Conservation (phyloP, 2,329 filamentous ascomycete species). For the Cladorrhinum sp. region DNA sequence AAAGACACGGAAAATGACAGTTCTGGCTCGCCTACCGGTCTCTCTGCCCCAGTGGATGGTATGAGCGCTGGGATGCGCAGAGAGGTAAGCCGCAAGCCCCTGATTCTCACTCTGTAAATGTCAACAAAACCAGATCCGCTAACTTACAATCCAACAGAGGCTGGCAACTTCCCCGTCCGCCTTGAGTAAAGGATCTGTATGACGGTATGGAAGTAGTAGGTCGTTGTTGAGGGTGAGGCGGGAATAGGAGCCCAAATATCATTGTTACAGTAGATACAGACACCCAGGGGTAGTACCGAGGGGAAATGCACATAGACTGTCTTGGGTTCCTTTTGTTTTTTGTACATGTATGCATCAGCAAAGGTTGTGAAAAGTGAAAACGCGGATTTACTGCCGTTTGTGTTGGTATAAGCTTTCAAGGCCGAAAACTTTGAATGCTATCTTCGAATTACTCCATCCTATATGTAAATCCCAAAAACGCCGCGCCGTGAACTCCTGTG, state of each 20-base stretch:
- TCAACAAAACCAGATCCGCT: not conserved
- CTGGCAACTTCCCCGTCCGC: constrained; percentile 65
- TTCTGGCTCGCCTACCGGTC: constrained; percentile 97
- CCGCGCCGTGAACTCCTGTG: not conserved
- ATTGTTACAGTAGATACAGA: constrained; percentile 26
- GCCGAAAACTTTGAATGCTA: not conserved
- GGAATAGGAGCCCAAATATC: constrained; percentile 3
- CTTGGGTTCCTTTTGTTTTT: constrained; percentile 9
- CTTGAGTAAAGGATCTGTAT: constrained; percentile 50
- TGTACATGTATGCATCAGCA: constrained; percentile 13
- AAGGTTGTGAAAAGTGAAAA: not conserved
- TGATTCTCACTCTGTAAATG: not conserved
- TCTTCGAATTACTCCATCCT: not conserved
- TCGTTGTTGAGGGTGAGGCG: not conserved
- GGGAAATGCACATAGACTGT: constrained; percentile 29
- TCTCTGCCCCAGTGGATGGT: constrained; percentile 94
- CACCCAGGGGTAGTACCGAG: constrained; percentile 15
- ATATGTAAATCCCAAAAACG: not conserved
- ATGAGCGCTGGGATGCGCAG: constrained; percentile 94
- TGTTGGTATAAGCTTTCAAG: not conserved
- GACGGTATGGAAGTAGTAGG: constrained; percentile 17
- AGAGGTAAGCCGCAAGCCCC: constrained; percentile 61
- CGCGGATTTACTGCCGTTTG: not conserved
- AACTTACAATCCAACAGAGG: constrained; percentile 45
- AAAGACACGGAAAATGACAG: constrained; percentile 45